A percentile compares a stretch with the other conserved stretches of the same genome.
These are phyloP conservation scores for Nissolia schottii DNA, from an alignment of 306 rosid species.

Conservation along the genomic window DNA sequence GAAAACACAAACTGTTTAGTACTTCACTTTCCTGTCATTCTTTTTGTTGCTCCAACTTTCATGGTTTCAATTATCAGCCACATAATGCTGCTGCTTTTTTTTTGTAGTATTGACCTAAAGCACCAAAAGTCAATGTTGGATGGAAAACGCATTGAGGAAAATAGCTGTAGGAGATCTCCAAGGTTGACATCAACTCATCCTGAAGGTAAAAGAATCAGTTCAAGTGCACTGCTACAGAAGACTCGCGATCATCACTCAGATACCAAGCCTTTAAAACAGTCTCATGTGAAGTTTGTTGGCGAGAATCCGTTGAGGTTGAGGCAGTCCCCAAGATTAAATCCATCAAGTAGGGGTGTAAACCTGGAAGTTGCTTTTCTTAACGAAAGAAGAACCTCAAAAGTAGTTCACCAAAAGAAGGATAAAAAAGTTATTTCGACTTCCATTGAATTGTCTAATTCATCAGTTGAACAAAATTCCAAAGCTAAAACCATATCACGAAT, in stretches of 20 bases:
- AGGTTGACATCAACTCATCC: conserved; percentile 25
- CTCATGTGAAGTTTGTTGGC: neutral
- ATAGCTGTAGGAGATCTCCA: conserved; percentile 31
- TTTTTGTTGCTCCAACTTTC: neutral
- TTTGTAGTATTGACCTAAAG: conserved; percentile 28
- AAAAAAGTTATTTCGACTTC: conserved; percentile 2
- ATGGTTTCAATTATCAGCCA: conserved; percentile 8
- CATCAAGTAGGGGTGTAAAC: conserved; percentile 20
- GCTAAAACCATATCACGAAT: conserved; percentile 18
- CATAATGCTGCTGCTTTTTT: conserved; percentile 25
- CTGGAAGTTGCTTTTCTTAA: neutral
- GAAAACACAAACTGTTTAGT: conserved; percentile 12
- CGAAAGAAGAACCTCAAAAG: conserved; percentile 6
- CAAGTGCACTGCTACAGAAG: conserved; percentile 14
- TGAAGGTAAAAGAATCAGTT: conserved; percentile 8
- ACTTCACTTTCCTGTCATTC: neutral
- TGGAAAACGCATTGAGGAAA: conserved; percentile 20
- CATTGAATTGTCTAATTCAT: conserved; percentile 32
- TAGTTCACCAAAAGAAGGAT: conserved; percentile 10
- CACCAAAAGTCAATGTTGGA: conserved; percentile 6
- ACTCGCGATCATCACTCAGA: neutral
- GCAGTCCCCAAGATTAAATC: conserved; percentile 23
- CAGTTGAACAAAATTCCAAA: conserved; percentile 18
- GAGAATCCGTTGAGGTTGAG: conserved; percentile 30
- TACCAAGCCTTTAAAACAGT: neutral